Evolutionary conservation across 2,329 filamentous ascomycete species (phyloP).

Genomic region (Orbilia oligospora): DNA sequence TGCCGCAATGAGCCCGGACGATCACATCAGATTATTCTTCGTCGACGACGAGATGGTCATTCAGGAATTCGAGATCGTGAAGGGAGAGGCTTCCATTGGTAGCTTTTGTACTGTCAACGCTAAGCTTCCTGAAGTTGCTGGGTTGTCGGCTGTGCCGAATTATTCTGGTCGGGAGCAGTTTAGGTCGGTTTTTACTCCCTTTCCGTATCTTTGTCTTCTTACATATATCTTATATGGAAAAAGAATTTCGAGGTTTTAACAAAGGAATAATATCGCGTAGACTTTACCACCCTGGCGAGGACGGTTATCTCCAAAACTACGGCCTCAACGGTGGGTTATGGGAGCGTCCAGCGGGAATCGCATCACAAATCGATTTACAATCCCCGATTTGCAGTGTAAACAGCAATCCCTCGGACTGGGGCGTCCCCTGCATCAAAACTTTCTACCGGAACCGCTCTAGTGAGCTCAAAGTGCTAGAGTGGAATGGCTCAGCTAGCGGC

Average conservation of each 20-base stretch:
- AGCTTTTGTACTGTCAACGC: constrained; percentile 1
- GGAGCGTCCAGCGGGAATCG: neutral
- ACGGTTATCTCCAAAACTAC: neutral
- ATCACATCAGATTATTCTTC: constrained; percentile 14
- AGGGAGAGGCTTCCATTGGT: constrained; percentile 12
- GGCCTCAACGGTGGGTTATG: neutral
- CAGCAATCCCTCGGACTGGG: constrained; percentile 2
- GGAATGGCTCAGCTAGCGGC: neutral
- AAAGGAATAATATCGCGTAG: neutral
- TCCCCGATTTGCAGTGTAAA: constrained; percentile 10
- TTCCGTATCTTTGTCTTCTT: no score
- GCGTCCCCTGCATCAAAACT: neutral
- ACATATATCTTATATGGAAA: no score
- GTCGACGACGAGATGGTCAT: neutral
- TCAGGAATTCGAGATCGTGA: constrained; percentile 3
- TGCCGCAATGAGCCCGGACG: constrained; percentile 17
- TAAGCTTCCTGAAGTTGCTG: neutral
- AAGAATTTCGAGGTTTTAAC: no score
- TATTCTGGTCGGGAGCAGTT: neutral
- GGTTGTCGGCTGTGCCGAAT: neutral
- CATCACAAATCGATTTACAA: neutral
- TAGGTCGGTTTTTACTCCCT: neutral
- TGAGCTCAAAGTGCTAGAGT: neutral
- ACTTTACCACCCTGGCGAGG: constrained; percentile 3
- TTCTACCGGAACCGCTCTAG: constrained; percentile 1